Evolutionary conservation across 2,329 filamentous ascomycete genomes (phyloP).

Genomic region (Ophiostoma quercus): DNA sequence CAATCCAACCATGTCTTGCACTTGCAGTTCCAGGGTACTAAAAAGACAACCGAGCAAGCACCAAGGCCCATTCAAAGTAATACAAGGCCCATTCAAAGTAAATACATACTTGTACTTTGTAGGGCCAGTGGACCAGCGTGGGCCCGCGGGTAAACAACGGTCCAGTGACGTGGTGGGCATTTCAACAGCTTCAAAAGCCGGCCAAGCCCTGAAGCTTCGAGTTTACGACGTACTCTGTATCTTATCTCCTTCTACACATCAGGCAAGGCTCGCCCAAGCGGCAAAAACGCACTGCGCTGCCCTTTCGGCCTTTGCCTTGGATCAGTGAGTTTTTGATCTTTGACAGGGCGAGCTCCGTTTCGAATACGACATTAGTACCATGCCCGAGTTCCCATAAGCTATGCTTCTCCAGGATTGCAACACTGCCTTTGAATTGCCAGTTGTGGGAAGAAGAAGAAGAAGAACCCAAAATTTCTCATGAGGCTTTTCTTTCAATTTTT

Average conservation of each 20-base stretch:
- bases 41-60: too few species aligned
- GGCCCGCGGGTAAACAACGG: neutral
- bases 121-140: neutral
- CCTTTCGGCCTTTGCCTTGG: neutral
- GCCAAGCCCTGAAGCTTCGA: neutral
- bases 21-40: too few species aligned
- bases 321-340: neutral
- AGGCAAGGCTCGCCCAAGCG: conserved; percentile 1
- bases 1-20: too few species aligned
- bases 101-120: too few species aligned
- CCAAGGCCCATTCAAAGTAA: too few species aligned
- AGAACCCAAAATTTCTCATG: neutral
- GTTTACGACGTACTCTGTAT: neutral
- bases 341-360: neutral
- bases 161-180: neutral
- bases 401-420: neutral
- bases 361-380: neutral
- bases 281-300: neutral
- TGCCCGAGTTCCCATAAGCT: neutral
- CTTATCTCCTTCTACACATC: neutral
- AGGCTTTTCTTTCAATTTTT: neutral
- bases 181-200: neutral
- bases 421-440: neutral
- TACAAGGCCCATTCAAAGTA: too few species aligned
- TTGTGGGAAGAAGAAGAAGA: neutral